Evolutionary conservation across 129 eudicot species (phyloP).

Genomic region (Oenanthe sinensis): DNA sequence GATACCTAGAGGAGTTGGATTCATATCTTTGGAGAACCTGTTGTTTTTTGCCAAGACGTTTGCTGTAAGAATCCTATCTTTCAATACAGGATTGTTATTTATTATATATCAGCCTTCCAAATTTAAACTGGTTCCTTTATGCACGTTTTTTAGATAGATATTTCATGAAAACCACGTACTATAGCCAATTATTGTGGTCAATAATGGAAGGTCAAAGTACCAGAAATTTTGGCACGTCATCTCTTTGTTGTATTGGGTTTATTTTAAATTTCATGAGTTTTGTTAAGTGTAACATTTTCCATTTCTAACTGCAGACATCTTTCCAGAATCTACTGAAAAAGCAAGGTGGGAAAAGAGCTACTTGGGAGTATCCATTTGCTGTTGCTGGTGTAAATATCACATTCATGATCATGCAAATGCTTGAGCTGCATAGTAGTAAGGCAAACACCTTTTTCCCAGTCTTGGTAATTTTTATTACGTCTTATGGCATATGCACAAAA

Average conservation of each 20-base stretch:
- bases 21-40: constrained; percentile 84
- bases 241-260: background rate
- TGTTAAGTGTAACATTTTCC: background rate
- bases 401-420: constrained; percentile 91
- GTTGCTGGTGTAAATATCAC: constrained; percentile 96
- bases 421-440: constrained; percentile 76
- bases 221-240: background rate
- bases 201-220: background rate
- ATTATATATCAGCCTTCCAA: background rate
- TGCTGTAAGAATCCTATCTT: constrained; percentile 47
- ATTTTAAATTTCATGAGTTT: background rate
- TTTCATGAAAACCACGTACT: background rate
- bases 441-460: background rate
- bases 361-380: constrained; percentile 96
- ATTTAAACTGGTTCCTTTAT: background rate
- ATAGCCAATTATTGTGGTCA: background rate
- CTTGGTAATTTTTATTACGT: background rate
- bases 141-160: background rate
- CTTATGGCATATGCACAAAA: background rate
- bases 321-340: constrained; percentile 60
- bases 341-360: constrained; percentile 60
- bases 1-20: constrained; percentile 81
- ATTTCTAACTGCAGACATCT: constrained; percentile 37
- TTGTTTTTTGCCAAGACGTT: constrained; percentile 79
- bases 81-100: background rate